Evolutionary conservation across 371 early-diverging fungal genomes (phyloP).

Genomic region (Cokeromyces recurvatus): DNA sequence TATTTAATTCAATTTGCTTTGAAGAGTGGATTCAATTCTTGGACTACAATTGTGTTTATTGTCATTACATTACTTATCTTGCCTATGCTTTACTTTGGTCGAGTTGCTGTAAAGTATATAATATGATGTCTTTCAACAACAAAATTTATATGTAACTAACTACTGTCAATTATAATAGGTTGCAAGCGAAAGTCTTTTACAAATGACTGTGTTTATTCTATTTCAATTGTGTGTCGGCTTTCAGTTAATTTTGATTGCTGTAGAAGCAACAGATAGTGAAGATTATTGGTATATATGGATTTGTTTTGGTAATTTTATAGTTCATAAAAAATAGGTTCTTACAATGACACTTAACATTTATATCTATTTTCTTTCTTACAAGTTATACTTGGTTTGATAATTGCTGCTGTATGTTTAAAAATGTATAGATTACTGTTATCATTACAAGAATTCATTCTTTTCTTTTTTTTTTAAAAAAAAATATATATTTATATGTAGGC

Average conservation of each 20-base stretch:
- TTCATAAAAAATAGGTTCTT: no score
- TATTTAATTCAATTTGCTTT: conserved; percentile 30
- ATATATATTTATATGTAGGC: no score
- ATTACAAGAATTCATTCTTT: no score
- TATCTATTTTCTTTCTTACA: no score
- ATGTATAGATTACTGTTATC: no score
- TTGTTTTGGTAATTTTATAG: conserved; percentile 36
- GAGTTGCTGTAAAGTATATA: conserved; percentile 29
- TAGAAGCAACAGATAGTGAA: conserved; percentile 14
- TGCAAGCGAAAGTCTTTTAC: conserved; percentile 23
- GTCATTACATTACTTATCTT: conserved; percentile 32
- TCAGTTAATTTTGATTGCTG: conserved; percentile 31
- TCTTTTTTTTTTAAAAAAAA: no score
- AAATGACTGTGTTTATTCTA: conserved; percentile 33
- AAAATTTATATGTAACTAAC: neutral
- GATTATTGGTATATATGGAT: conserved; percentile 44
- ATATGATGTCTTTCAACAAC: no score
- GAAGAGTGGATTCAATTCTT: conserved; percentile 11
- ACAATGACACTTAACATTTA: no score
- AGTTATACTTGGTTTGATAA: conserved; percentile 35
- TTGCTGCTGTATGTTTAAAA: conserved; percentile 29
- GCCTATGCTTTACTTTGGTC: conserved; percentile 39
- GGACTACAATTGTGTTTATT: conserved; percentile 26
- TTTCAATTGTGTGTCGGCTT: conserved; percentile 34
- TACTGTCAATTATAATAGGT: conserved; percentile 14